Evolutionary conservation across 768 basidiomycete genomes (phyloP), one percentile per base, ranked within the genome.

Genomic region (Omphalotus guepiniiformis): DNA sequence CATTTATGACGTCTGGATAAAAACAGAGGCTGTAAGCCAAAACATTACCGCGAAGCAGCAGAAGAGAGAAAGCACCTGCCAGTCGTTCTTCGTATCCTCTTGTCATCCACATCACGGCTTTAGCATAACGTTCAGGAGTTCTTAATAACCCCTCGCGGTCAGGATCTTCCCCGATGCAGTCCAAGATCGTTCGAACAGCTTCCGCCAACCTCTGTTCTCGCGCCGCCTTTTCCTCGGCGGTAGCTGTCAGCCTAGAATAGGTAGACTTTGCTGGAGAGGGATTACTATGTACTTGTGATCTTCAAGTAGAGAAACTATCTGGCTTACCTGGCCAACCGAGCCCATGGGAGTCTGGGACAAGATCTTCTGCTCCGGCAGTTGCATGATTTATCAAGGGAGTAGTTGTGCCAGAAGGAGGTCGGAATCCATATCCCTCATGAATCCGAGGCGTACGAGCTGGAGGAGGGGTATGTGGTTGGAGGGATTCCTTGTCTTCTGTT

Each of bases 91-190:
- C 96, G 67, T 99, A 99, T 8, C 96, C 96, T 62, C 87, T 83
- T 27, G 96, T 98, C 94, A 98, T 96, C 93, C 93, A 98, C 76
- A 99, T 80, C 45, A 99, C 73, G 22, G 96, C 93, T 68, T 98
- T 90, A 19, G 94, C 93, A 66, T 96, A 99, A 30, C 96, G 79
- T 56, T 94, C 90, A 21, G 96, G 96, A 2, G 96, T 99, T 59
- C 83, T 82, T 44, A 85, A 69, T 18, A 99, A 74, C 15, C 96
- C 96, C 62, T 98, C 95, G 28, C 96, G 79, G 64, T 91, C 83
- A 4, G 96, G 96, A 70, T 98, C 96, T 69, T 99, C 96, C 48
- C 96, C 96, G 52, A 99, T 94, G 65, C 93, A 95, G 60, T 98
- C 94, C 38, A 99, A 79, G 38, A 99, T 83, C 29, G 88, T 88